Evolutionary conservation across 331 rosid species (phyloP).

Genomic region (Malus hybrid): DNA sequence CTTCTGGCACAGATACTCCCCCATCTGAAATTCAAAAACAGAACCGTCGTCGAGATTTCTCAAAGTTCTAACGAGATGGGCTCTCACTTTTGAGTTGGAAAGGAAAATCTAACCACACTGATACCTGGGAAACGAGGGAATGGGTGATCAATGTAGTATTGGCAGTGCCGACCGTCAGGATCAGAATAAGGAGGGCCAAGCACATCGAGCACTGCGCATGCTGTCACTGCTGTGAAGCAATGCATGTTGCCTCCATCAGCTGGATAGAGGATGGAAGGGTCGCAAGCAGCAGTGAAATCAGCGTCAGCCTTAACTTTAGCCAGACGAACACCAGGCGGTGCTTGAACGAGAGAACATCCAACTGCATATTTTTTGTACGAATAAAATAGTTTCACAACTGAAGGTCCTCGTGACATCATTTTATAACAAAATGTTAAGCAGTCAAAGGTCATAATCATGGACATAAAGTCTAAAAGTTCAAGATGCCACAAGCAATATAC

Average conservation of each 20-base stretch:
- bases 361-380: not conserved
- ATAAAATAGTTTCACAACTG: not conserved
- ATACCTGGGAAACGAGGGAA: slow-evolving; percentile 62
- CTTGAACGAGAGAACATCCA: slow-evolving; percentile 6
- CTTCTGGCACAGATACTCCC: slow-evolving; percentile 46
- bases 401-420: not conserved
- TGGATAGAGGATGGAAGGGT: slow-evolving; percentile 75
- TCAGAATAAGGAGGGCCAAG: slow-evolving; percentile 93
- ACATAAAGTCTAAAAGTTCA: not conserved
- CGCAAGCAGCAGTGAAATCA: slow-evolving; percentile 66
- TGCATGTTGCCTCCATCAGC: slow-evolving; percentile 95
- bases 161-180: slow-evolving; percentile 76
- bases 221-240: slow-evolving; percentile 89
- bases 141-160: slow-evolving; percentile 56
- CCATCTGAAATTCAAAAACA: slow-evolving; percentile 31
- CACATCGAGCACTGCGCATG: slow-evolving; percentile 87
- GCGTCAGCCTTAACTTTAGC: slow-evolving; percentile 73
- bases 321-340: slow-evolving; percentile 38
- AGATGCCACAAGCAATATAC: not conserved
- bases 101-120: not conserved
- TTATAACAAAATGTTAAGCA: not conserved
- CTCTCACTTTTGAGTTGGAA: not conserved
- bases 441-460: not conserved
- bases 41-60: not conserved
- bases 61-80: not conserved